A percentile compares a stretch with the other conserved stretches of the same genome.
Evolutionary conservation across 2,329 filamentous ascomycete genomes (phyloP).

Genomic region (Ophiosphaerella herpotricha): DNA sequence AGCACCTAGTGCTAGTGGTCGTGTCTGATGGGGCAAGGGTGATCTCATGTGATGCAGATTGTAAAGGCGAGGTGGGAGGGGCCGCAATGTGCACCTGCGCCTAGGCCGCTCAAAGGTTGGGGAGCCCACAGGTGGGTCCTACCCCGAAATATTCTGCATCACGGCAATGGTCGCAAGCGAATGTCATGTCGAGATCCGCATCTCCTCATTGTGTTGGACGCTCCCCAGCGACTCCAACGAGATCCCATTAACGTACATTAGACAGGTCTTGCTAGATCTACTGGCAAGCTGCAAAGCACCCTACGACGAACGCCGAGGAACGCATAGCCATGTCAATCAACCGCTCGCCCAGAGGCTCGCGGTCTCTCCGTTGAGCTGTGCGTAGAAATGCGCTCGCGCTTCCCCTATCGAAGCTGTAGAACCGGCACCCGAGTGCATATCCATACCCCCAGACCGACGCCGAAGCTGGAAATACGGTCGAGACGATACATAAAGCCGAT

Average conservation of each 20-base stretch:
- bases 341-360: conserved; percentile 21
- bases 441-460: conserved; percentile 28
- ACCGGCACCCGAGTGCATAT: conserved; percentile 30
- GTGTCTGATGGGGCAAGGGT: no score
- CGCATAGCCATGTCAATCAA: conserved; percentile 16
- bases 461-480: conserved; percentile 24
- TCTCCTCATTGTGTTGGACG: conserved; percentile 27
- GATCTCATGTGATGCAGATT: no score
- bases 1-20: no score
- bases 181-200: conserved; percentile 11
- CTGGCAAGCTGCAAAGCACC: conserved; percentile 24
- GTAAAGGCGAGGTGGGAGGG: no score
- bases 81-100: conserved; percentile 9
- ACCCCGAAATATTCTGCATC: conserved; percentile 19
- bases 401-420: conserved; percentile 38
- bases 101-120: conserved; percentile 9
- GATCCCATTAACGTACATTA: conserved; percentile 32
- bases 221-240: conserved; percentile 25
- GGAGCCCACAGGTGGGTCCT: conserved; percentile 11
- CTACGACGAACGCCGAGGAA: conserved; percentile 23
- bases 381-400: conserved; percentile 37
- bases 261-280: conserved; percentile 21
- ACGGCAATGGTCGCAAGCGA: conserved; percentile 12
- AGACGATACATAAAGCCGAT: conserved; percentile 35
- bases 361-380: conserved; percentile 14